Conservation (phyloP, 2,329 filamentous ascomycete genomes). For the Podosphaera fusca region DNA sequence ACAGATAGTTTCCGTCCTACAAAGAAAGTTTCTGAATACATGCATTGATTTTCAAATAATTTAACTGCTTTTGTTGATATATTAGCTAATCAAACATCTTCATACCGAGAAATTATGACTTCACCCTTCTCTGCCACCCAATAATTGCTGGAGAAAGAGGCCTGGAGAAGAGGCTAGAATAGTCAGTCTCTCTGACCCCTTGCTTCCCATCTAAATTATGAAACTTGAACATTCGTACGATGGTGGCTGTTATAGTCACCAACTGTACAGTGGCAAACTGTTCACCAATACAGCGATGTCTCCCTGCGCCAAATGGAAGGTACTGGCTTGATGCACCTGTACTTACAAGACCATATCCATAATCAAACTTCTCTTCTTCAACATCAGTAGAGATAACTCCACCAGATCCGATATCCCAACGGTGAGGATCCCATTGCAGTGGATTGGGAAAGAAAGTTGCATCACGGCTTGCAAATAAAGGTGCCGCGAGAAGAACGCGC, state of each 20-base stretch:
- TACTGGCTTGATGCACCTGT: constrained; percentile 82
- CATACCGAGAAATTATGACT: constrained; percentile 7
- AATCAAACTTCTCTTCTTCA: constrained; percentile 61
- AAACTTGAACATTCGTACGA: constrained; percentile 63
- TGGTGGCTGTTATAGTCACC: constrained; percentile 56
- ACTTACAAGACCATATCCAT: constrained; percentile 79
- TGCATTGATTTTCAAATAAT: no score
- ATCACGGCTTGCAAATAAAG: constrained; percentile 55
- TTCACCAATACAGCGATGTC: constrained; percentile 89
- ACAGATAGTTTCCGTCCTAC: no score
- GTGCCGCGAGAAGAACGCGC: constrained; percentile 65
- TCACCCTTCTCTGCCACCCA: constrained; percentile 48
- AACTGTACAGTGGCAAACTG: constrained; percentile 89
- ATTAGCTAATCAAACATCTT: neutral
- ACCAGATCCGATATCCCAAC: constrained; percentile 51
- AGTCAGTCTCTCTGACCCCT: constrained; percentile 45
- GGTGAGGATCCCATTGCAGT: constrained; percentile 66
- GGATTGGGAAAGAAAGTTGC: constrained; percentile 62
- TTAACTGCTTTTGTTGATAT: no score
- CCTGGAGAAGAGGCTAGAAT: constrained; percentile 48
- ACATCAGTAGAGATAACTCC: constrained; percentile 29
- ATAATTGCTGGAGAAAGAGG: constrained; percentile 49
- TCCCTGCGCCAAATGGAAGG: constrained; percentile 77
- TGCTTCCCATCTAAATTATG: constrained; percentile 48
- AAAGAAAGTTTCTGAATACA: no score